Conservation (phyloP, 2,329 filamentous ascomycete species). For the Alternaria brassicicola region DNA sequence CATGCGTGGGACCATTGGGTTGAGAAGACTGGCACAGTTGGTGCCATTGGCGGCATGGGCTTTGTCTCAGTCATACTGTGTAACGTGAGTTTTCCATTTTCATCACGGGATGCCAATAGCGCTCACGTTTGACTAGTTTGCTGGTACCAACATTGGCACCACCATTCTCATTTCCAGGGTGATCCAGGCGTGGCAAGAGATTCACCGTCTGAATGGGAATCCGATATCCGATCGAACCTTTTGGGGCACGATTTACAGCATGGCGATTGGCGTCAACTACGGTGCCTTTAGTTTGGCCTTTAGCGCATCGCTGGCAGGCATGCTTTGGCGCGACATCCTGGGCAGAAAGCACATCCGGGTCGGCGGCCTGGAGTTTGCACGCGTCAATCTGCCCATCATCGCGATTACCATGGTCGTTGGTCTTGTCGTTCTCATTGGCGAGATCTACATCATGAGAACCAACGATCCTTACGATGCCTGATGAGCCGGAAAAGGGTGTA, state of each 20-base stretch:
- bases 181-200: constrained; percentile 70
- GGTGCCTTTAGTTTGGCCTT: constrained; percentile 76
- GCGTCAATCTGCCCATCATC: constrained; percentile 74
- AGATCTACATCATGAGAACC: constrained; percentile 65
- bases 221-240: constrained; percentile 69
- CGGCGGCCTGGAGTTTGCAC: constrained; percentile 67
- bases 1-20: constrained; percentile 78
- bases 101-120: not conserved
- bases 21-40: constrained; percentile 69
- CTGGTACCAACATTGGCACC: constrained; percentile 77
- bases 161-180: constrained; percentile 74
- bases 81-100: constrained; percentile 63
- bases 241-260: constrained; percentile 73
- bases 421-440: constrained; percentile 64
- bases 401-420: constrained; percentile 70
- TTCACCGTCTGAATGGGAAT: constrained; percentile 57
- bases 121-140: constrained; percentile 60
- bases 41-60: constrained; percentile 73
- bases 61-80: constrained; percentile 73
- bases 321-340: constrained; percentile 76
- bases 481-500: not conserved
- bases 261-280: constrained; percentile 77
- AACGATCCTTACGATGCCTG: constrained; percentile 12
- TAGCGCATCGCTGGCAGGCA: constrained; percentile 72
- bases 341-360: constrained; percentile 71